These are phyloP conservation scores for Phyllosticta paracitricarpa DNA, from an alignment of 2,329 filamentous ascomycete genomes.

Conservation along the genomic window DNA sequence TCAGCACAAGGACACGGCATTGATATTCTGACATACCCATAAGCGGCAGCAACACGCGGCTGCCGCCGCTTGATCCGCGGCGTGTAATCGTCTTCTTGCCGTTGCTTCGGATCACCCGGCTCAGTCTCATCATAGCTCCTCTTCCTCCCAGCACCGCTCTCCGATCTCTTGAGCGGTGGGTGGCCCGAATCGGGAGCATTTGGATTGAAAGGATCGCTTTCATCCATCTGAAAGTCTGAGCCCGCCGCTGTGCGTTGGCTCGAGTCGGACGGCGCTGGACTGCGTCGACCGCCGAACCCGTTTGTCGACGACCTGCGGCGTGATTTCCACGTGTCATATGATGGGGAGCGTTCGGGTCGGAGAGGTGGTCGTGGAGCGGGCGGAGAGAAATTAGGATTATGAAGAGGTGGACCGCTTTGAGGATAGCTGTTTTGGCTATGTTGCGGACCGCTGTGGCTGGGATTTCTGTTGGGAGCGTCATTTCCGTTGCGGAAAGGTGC, in stretches of 20 bases:
- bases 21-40: constrained; percentile 17
- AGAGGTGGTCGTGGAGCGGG: constrained; percentile 13
- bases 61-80: constrained; percentile 25
- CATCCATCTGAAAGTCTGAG: constrained; percentile 24
- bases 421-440: neutral
- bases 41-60: constrained; percentile 25
- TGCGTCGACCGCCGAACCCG: constrained; percentile 15
- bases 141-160: constrained; percentile 25
- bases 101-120: constrained; percentile 18
- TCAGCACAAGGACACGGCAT: neutral
- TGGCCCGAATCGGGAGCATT: constrained; percentile 12
- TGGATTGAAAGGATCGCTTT: constrained; percentile 6
- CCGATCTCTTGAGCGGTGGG: constrained; percentile 19
- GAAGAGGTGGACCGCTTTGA: neutral
- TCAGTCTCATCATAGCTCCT: constrained; percentile 28
- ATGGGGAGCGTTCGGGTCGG: constrained; percentile 14
- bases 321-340: constrained; percentile 15
- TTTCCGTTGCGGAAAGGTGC: neutral
- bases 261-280: constrained; percentile 24
- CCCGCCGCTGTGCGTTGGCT: constrained; percentile 25
- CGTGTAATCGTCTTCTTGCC: constrained; percentile 26
- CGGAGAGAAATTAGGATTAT: neutral
- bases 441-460: neutral
- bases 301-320: constrained; percentile 6
- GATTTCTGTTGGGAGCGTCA: neutral